These are phyloP conservation scores for Uncinocarpus reesii DNA, from an alignment of 2,329 filamentous ascomycete genomes.

Conservation along the genomic window DNA sequence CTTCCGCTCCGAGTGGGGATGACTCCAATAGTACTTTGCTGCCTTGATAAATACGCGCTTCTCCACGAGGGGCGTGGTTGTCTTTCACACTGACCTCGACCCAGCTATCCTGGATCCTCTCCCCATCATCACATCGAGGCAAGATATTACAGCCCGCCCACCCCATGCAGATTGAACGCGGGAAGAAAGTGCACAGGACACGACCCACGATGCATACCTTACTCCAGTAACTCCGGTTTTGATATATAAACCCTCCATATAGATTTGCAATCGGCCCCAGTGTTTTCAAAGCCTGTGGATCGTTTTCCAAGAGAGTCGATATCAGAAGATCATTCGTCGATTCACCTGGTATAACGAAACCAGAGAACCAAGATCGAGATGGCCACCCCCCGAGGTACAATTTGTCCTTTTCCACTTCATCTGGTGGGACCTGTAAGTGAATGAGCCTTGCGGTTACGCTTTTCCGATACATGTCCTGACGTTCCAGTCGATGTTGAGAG, in stretches of 20 bases:
- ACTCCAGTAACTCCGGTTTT: conserved; percentile 46
- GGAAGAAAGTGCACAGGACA: conserved; percentile 40
- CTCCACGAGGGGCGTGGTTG: conserved; percentile 13
- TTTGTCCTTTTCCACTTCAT: conserved; percentile 13
- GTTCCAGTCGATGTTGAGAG: conserved; percentile 11
- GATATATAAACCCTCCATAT: conserved; percentile 46
- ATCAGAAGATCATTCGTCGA: conserved; percentile 47
- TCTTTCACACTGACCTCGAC: conserved; percentile 37
- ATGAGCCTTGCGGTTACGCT: conserved; percentile 24
- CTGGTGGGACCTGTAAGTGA: conserved; percentile 19
- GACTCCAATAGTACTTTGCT: conserved; percentile 32
- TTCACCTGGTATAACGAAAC: conserved; percentile 46
- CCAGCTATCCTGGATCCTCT: conserved; percentile 38
- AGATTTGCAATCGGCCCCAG: conserved; percentile 45
- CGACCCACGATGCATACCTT: conserved; percentile 46
- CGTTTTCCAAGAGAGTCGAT: conserved; percentile 47
- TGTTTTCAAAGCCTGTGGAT: conserved; percentile 38
- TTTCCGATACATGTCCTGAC: conserved; percentile 26
- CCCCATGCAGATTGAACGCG: conserved; percentile 44
- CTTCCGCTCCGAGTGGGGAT: conserved; percentile 31
- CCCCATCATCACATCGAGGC: conserved; percentile 28
- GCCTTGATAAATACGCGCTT: conserved; percentile 38
- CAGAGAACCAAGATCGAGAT: conserved; percentile 46
- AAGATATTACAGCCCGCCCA: conserved; percentile 41
- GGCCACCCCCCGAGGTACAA: conserved; percentile 44